A percentile compares a stretch with the other conserved stretches of the same genome.
These are phyloP conservation scores for Scheffersomyces titani DNA, from an alignment of 1,139 yeast genomes.

Conservation along the genomic window DNA sequence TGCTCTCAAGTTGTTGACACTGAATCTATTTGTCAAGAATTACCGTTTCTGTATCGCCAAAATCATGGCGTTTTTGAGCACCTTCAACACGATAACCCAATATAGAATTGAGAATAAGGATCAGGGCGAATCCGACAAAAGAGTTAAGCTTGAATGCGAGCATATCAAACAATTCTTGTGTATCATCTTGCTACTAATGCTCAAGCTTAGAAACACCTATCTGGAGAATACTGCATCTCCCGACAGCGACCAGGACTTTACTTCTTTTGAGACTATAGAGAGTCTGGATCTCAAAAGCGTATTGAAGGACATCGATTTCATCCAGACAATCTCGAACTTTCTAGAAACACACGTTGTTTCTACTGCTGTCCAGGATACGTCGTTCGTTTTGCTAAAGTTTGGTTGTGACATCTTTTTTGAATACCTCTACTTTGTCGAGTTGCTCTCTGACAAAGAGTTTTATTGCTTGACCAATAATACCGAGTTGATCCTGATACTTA, in stretches of 20 bases:
- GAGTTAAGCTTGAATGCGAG: slow-evolving; percentile 21
- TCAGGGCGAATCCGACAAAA: slow-evolving; percentile 6
- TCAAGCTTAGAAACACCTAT: slow-evolving; percentile 32
- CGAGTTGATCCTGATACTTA: slow-evolving; percentile 35
- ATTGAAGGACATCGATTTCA: slow-evolving; percentile 42
- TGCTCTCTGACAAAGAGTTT: slow-evolving; percentile 38
- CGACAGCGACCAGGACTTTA: slow-evolving; percentile 1
- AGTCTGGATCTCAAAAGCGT: slow-evolving; percentile 23
- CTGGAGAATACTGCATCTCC: slow-evolving; percentile 3
- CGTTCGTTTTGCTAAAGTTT: slow-evolving; percentile 40
- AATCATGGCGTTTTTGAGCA: slow-evolving; percentile 34
- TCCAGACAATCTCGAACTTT: slow-evolving; percentile 48
- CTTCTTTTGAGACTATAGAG: slow-evolving; percentile 10
- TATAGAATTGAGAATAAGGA: slow-evolving; percentile 5
- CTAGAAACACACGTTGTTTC: slow-evolving; percentile 31
- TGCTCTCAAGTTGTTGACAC: slow-evolving; percentile 38
- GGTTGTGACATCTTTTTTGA: slow-evolving; percentile 46
- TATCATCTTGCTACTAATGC: slow-evolving; percentile 33
- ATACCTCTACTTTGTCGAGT: slow-evolving; percentile 39
- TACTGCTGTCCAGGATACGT: slow-evolving; percentile 18
- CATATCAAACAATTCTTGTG: slow-evolving; percentile 39
- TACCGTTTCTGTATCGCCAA: slow-evolving; percentile 42
- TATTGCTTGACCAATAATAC: slow-evolving; percentile 27
- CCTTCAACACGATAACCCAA: slow-evolving; percentile 26
- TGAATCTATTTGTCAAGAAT: slow-evolving; percentile 44